phyloP scores from a whole-genome alignment of 805 yeast species.

The Pichia sporocuriosa region DNA sequence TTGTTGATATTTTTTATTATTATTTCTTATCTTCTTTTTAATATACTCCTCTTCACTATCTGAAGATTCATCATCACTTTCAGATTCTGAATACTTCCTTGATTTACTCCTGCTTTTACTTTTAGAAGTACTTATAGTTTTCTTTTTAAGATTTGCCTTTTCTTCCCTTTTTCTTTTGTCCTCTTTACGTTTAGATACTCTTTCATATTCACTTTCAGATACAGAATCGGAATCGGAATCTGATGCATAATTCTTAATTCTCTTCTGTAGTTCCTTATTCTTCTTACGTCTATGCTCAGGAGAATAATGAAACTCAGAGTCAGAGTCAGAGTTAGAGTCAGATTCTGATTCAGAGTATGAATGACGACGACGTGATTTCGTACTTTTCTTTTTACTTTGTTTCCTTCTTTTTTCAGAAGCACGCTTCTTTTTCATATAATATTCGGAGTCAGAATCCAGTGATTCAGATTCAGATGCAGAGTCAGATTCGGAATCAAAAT shows the following conservation, averaged over 20 bases:
- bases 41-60: background rate
- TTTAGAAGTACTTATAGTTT: background rate
- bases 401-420: background rate
- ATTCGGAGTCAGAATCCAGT: no score
- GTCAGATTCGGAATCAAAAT: background rate
- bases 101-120: background rate
- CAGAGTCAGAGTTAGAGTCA: background rate
- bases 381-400: background rate
- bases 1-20: background rate
- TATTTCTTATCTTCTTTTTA: background rate
- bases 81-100: background rate
- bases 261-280: background rate
- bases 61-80: slow-evolving; percentile 1
- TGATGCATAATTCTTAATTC: background rate
- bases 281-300: background rate
- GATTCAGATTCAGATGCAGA: slow-evolving; percentile 3
- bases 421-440: background rate
- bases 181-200: no score
- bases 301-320: background rate
- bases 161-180: background rate
- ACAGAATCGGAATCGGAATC: background rate
- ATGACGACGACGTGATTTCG: background rate
- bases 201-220: background rate
- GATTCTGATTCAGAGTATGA: slow-evolving; percentile 1
- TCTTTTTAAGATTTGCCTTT: background rate